Evolutionary conservation across 2,329 filamentous ascomycete genomes (phyloP), one percentile per base, ranked within the genome.

Genomic region (Huntiella moniliformis): DNA sequence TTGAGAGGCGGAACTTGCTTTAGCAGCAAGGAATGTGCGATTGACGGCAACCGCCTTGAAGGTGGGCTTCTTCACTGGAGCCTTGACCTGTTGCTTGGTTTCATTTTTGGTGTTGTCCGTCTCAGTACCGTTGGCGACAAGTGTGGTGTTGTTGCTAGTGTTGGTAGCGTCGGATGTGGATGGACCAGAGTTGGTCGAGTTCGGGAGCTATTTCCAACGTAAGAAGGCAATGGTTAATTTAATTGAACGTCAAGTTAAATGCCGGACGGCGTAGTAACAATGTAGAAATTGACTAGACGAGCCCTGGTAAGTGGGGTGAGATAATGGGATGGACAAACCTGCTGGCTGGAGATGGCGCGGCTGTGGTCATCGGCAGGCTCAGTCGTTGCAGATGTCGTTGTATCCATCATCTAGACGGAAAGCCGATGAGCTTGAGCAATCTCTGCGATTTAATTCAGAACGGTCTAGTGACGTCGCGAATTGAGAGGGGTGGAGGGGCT

Each of bases 11-110:
- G 61, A 59, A 13, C 67, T 58, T 39, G 63, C 69, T 60, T 88
- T 88, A 50, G 81, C 74, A n/a, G 73, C 74, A 33, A 91, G 68
- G 57, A 88, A 92, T 38, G 75, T 85, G 61, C 82, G 86, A 53
- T 87, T 88, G 53, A 88, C 81, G 4, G 82, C 87, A 41, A 91
- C 80, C 13, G 83, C 74, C 61, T 91, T 92, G 68, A 92, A 91
- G 10, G 77, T 79, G 15, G 78, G 77, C 61, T 84, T 88, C 68
- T 82, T 86, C 51, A 77, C 66, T 3, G 77, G 56, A 51, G 78
- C 70, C 49, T 74, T 74, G 50, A 63, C 63, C 57, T 83, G 74
- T 42, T 68, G 67, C 54, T 71, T 74, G 47, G 71, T 72, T 57
- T 72, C 69, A 71, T 48, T 67, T 59, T 60, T 66, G 53, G 60